A percentile compares a stretch with the other conserved stretches of the same genome.
These are phyloP conservation scores for Blastocladiella emersonii DNA, from an alignment of 371 early-diverging fungal genomes.

Conservation along the genomic window DNA sequence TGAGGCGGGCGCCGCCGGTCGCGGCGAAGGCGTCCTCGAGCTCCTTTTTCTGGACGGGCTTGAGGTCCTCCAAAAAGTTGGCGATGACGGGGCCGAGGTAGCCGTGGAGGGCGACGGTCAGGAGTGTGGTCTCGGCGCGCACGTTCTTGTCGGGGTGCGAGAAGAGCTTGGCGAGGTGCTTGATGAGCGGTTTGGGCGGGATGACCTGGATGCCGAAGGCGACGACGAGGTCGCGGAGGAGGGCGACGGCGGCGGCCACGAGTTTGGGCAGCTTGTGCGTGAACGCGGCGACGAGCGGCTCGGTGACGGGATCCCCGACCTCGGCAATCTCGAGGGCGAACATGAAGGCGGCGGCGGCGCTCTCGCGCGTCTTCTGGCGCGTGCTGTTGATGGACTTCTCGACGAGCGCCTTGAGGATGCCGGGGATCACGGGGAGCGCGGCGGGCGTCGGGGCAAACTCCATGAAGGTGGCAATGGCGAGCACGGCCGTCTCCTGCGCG, in stretches of 20 bases:
- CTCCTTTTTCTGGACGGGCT: constrained; percentile 61
- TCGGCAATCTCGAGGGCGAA: constrained; percentile 74
- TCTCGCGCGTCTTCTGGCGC: constrained; percentile 62
- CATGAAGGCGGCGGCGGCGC: constrained; percentile 64
- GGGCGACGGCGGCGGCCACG: constrained; percentile 56
- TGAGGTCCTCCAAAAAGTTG: constrained; percentile 46
- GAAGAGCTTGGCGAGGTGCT: constrained; percentile 73
- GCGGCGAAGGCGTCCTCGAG: constrained; percentile 66
- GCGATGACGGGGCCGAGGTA: constrained; percentile 51
- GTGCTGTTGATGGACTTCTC: constrained; percentile 79
- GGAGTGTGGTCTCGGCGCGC: constrained; percentile 58
- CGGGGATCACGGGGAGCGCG: constrained; percentile 14
- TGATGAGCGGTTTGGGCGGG: constrained; percentile 65
- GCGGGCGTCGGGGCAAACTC: constrained; percentile 66
- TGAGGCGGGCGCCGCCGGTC: constrained; percentile 48
- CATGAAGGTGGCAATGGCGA: constrained; percentile 56
- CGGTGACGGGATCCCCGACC: constrained; percentile 16
- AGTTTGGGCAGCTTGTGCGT: constrained; percentile 83
- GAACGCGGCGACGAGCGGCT: constrained; percentile 57
- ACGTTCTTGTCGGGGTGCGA: constrained; percentile 86
- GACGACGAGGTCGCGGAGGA: constrained; percentile 56
- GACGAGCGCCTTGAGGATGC: constrained; percentile 61
- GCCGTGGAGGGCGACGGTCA: constrained; percentile 62
- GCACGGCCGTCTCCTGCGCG: constrained; percentile 79
- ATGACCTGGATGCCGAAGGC: constrained; percentile 66